Evolutionary conservation across 495 filamentous ascomycete species (phyloP).

Genomic region (Hypoxylon intermedium): DNA sequence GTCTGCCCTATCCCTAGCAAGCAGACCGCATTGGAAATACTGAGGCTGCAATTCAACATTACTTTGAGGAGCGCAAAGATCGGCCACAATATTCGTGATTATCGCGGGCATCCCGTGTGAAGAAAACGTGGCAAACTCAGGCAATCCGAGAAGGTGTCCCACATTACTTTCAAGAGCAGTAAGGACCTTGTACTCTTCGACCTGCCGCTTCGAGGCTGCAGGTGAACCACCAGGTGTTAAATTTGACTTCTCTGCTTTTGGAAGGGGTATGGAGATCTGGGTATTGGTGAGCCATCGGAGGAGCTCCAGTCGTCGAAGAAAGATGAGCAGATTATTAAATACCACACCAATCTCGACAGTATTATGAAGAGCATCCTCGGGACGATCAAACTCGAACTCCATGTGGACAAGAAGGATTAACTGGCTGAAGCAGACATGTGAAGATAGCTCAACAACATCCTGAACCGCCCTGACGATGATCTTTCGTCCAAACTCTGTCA

Average conservation of each 20-base stretch:
- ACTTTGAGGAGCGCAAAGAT: conserved; percentile 61
- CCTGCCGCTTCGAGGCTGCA: conserved; percentile 39
- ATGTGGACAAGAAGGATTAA: conserved; percentile 83
- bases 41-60: conserved; percentile 57
- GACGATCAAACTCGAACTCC: conserved; percentile 75
- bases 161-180: conserved; percentile 60
- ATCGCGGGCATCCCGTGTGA: conserved; percentile 49
- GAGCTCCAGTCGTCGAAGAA: conserved; percentile 76
- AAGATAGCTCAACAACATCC: conserved; percentile 74
- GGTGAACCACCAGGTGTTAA: conserved; percentile 36
- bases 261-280: conserved; percentile 51
- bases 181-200: conserved; percentile 49
- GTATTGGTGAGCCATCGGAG: conserved; percentile 80
- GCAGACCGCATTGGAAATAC: conserved; percentile 72
- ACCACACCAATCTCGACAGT: conserved; percentile 71
- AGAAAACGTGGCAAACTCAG: conserved; percentile 36
- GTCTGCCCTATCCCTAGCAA: conserved; percentile 72
- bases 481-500: conserved; percentile 76
- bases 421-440: conserved; percentile 77
- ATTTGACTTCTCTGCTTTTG: conserved; percentile 45
- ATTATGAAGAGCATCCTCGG: conserved; percentile 65
- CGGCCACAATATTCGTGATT: conserved; percentile 60
- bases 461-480: conserved; percentile 76
- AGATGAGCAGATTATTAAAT: conserved; percentile 69
- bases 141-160: conserved; percentile 58